Base-by-base conservation (phyloP, 352 stramenopile species). In the Phytophthora cajani region DNA sequence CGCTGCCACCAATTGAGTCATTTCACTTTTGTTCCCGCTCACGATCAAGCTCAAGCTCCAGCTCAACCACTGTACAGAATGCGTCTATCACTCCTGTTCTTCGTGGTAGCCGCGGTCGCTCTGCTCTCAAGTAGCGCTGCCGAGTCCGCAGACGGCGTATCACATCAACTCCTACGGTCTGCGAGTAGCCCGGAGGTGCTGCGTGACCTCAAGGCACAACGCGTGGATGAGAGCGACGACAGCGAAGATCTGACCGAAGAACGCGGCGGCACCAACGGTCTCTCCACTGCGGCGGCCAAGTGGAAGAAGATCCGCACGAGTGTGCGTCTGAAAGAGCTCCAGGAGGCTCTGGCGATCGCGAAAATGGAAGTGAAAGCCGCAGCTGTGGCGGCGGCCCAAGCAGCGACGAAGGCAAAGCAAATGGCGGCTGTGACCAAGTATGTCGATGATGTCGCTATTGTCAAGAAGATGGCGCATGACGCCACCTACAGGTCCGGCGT, bases 271-370 rank as follows among this genome's bases (percentile, higher is more conserved):
- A 6, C 27, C 27, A 52, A 52, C 16, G 46, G 9, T 9, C 3
- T 52, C 3, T 52, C 46, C 9, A 52, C 19, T 8, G 46, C 46
- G 9, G 46, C 46, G 19, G n/a, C 25, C 46, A 52, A 52, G 46
- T 52, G 46, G 46, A 52, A 27, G 46, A 52, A 52, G 14, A 30
- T 52, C 17, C 46, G 46, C n/a, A 52, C 19, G n/a, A 27, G 46
- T 52, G 7, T 7, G 10, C 46, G 46, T 30, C 46, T 52, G 8
- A 52, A 52, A 19, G 46, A 52, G 46, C 46, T 52, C 3, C 9
- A 52, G 9, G 46, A 52, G 19, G 46, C 46, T 8, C 46, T 52
- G 19, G 25, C 46, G 19, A 52, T 52, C 46, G 46, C n/a, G n/a
- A 52, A 52, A 52, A 27, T 2, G 10, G 6, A 52, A 27, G 46